Evolutionary conservation across 768 basidiomycete genomes (phyloP).

Genomic region (Fomitopsis serialis): DNA sequence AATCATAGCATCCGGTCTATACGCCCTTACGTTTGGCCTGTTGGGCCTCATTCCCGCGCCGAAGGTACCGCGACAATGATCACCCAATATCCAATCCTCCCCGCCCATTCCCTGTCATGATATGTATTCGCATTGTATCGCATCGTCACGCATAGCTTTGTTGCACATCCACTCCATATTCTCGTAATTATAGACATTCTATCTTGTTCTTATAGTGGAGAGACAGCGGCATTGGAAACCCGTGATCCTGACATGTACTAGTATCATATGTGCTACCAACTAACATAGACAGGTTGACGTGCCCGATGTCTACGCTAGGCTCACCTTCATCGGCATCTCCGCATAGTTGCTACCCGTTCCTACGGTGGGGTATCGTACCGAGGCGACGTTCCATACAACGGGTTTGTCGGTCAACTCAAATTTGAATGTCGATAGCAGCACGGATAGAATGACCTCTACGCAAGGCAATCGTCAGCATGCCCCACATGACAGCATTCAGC

Average conservation of each 20-base stretch:
- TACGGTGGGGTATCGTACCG: conserved; percentile 23
- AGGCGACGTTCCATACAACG: conserved; percentile 25
- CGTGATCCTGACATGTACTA: no score
- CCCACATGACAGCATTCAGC: no score
- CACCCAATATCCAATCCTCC: background rate
- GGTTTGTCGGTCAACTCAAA: conserved; percentile 21
- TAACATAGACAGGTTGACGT: no score
- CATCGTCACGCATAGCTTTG: background rate
- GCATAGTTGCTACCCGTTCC: conserved; percentile 12
- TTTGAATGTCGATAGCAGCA: conserved; percentile 20
- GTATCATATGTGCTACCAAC: no score
- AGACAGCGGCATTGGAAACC: no score
- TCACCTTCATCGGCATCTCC: conserved; percentile 21
- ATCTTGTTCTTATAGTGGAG: no score
- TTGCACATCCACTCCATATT: background rate
- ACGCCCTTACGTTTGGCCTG: conserved; percentile 67
- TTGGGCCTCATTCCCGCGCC: conserved; percentile 70
- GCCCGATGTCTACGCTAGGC: background rate
- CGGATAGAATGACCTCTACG: conserved; percentile 24
- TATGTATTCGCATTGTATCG: background rate
- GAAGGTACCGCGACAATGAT: conserved; percentile 38
- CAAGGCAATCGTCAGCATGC: background rate
- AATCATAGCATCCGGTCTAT: conserved; percentile 58
- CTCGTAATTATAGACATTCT: no score
- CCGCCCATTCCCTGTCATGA: background rate